These are phyloP conservation scores for Astrephomene gubernaculifera DNA, from an alignment of 139 green algal genomes.

Conservation along the genomic window DNA sequence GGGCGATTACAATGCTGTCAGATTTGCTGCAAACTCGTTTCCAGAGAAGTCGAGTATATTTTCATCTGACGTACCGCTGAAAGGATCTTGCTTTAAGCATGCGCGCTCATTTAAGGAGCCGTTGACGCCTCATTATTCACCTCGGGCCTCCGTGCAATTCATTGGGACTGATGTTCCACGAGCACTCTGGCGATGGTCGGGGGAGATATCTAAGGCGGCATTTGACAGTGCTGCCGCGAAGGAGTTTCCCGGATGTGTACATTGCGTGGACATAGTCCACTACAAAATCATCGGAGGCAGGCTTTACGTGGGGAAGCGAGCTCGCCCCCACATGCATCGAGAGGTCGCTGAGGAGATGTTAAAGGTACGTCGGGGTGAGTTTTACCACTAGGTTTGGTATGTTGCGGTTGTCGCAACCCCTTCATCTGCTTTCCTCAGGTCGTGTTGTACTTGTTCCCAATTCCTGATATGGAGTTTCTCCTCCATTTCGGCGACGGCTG, in stretches of 20 bases:
- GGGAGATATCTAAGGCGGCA: background rate
- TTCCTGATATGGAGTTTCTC: slow-evolving; percentile 56
- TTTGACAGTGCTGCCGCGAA: background rate
- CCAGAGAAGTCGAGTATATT: too few species aligned
- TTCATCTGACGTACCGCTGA: too few species aligned
- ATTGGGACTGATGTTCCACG: background rate
- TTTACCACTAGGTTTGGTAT: background rate
- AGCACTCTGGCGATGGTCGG: slow-evolving; percentile 1
- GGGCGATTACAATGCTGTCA: too few species aligned
- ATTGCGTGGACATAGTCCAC: slow-evolving; percentile 47
- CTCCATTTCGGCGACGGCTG: slow-evolving; percentile 50
- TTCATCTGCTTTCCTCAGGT: background rate
- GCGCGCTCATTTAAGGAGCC: too few species aligned
- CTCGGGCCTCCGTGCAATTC: background rate
- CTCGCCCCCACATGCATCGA: background rate
- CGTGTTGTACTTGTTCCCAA: slow-evolving; percentile 43
- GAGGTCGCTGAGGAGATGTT: slow-evolving; percentile 30
- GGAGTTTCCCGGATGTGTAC: background rate
- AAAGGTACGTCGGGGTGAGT: background rate
- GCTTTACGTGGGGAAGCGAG: background rate
- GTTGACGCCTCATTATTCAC: background rate
- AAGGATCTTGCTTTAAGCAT: too few species aligned
- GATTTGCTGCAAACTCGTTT: too few species aligned
- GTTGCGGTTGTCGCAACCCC: background rate
- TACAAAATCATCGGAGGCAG: slow-evolving; percentile 34